phyloP scores from a whole-genome alignment of 2,329 filamentous ascomycete species.

The Trichoderma sp. region DNA sequence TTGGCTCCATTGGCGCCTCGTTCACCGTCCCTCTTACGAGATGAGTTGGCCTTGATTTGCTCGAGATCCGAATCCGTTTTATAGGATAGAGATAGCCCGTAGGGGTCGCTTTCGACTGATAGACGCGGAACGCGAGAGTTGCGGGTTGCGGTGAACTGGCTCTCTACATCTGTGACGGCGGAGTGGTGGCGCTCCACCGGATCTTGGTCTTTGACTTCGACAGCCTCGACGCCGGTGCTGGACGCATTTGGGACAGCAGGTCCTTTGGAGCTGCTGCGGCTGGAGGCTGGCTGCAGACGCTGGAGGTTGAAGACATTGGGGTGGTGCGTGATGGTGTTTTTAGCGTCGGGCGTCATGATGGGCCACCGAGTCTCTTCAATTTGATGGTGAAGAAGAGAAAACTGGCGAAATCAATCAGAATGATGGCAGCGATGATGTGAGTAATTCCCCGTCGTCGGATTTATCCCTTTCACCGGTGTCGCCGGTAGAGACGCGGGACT shows the following conservation, averaged over 20 bases:
- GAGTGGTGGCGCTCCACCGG: conserved; percentile 50
- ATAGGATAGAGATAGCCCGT: conserved; percentile 73
- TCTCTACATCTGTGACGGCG: conserved; percentile 53
- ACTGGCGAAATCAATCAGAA: not conserved
- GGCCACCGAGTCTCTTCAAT: not conserved
- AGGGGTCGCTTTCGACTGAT: conserved; percentile 74
- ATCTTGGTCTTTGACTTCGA: conserved; percentile 42
- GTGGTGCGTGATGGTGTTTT: conserved; percentile 49
- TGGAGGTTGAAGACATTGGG: conserved; percentile 51
- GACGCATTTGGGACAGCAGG: conserved; percentile 42
- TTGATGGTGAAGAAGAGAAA: not conserved
- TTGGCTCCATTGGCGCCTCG: conserved; percentile 31
- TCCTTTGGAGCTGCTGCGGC: conserved; percentile 38
- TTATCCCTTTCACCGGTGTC: conserved; percentile 1
- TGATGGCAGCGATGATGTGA: not conserved
- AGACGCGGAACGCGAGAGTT: conserved; percentile 59
- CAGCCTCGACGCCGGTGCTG: conserved; percentile 53
- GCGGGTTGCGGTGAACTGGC: conserved; percentile 45
- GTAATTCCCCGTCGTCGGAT: not conserved
- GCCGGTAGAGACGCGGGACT: conserved; percentile 9
- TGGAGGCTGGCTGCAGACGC: conserved; percentile 38
- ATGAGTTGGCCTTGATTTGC: conserved; percentile 78
- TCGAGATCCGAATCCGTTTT: conserved; percentile 79
- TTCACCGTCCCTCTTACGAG: conserved; percentile 67
- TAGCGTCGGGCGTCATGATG: conserved; percentile 49